Evolutionary conservation across 495 filamentous ascomycete genomes (phyloP).

Genomic region (Ascodesmis nigricans): DNA sequence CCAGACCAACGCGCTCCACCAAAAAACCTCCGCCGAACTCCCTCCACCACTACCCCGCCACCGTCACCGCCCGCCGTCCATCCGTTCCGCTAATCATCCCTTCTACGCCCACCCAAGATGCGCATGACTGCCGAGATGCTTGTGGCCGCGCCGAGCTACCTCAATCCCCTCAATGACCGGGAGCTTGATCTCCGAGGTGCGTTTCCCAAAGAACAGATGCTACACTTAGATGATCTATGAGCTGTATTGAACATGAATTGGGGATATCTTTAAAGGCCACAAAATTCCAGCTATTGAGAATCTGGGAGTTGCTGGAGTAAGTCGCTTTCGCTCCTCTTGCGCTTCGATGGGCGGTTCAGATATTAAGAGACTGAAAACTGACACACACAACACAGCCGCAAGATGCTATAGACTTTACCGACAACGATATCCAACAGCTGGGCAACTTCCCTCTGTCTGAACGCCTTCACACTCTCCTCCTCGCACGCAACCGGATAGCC

Average conservation of each 20-base stretch:
- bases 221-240: constrained; percentile 52
- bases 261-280: constrained; percentile 59
- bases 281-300: constrained; percentile 98
- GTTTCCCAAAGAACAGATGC: constrained; percentile 94
- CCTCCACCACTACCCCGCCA: no score
- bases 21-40: no score
- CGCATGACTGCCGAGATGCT: constrained; percentile 89
- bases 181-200: constrained; percentile 99
- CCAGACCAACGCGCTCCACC: no score
- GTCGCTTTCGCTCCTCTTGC: constrained; percentile 24
- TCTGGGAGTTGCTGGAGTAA: constrained; percentile 76
- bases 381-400: constrained; percentile 47
- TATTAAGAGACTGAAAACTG: not conserved
- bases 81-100: no score
- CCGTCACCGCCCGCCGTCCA: no score
- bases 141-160: constrained; percentile 75
- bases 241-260: constrained; percentile 24
- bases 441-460: constrained; percentile 89
- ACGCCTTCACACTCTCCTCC: constrained; percentile 61
- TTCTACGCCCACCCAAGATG: no score
- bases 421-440: constrained; percentile 81
- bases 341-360: not conserved
- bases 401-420: constrained; percentile 92
- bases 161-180: constrained; percentile 91
- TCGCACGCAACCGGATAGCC: constrained; percentile 71